Percentiles rank a stretch among this genome's conserved stretches.
Conservation (phyloP, 164 flowering plant species). For the Piper longum region DNA sequence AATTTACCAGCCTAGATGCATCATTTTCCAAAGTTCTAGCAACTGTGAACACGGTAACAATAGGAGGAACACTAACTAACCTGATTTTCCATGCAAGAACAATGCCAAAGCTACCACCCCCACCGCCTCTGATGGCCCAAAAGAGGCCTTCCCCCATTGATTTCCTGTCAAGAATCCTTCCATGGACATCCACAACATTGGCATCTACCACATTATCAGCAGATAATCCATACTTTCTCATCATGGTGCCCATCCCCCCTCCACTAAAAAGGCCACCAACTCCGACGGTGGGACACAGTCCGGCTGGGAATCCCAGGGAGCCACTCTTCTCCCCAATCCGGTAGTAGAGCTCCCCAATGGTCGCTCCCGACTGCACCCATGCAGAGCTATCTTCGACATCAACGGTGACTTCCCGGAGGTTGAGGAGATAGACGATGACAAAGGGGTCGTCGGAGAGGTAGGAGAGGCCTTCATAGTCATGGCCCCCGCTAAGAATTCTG, state of each 20-base stretch:
- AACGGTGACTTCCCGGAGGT: slow-evolving; percentile 7
- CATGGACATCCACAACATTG: slow-evolving; percentile 5
- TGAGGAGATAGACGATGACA: slow-evolving; percentile 13
- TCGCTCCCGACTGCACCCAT: slow-evolving; percentile 20
- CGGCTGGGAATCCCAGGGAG: slow-evolving; percentile 15
- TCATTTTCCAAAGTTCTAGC: not conserved
- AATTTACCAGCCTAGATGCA: not conserved
- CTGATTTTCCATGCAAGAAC: slow-evolving; percentile 7
- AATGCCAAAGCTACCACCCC: slow-evolving; percentile 12
- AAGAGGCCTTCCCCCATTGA: slow-evolving; percentile 19
- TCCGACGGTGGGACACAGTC: slow-evolving; percentile 13
- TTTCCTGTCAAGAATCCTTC: slow-evolving; percentile 8
- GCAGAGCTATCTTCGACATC: slow-evolving; percentile 9
- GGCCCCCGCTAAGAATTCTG: slow-evolving; percentile 16
- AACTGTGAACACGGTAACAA: slow-evolving; percentile 10
- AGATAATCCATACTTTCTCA: slow-evolving; percentile 6
- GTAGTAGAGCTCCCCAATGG: slow-evolving; percentile 16
- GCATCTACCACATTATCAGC: slow-evolving; percentile 15
- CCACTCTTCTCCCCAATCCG: slow-evolving; percentile 6
- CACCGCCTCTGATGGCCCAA: slow-evolving; percentile 19
- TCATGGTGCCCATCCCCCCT: slow-evolving; percentile 2
- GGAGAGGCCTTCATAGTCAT: slow-evolving; percentile 19
- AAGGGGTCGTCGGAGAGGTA: slow-evolving; percentile 6
- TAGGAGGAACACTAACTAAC: slow-evolving; percentile 8
- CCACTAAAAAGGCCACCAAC: slow-evolving; percentile 7